phyloP scores from a whole-genome alignment of 768 basidiomycete species.

The Suillus cothurnatus region DNA sequence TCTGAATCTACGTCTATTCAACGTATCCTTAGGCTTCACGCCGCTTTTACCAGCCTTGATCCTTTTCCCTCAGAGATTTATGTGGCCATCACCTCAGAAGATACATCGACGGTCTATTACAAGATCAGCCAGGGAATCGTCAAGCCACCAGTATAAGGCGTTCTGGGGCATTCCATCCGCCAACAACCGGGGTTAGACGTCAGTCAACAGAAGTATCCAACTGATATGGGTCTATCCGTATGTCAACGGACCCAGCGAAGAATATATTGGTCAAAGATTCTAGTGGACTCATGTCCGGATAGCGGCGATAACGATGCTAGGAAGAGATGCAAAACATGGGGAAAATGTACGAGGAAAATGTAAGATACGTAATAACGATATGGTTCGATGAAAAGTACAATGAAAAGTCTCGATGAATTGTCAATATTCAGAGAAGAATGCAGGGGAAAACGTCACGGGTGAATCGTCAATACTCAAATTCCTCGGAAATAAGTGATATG shows the following conservation, averaged over 20 bases:
- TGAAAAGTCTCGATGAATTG: neutral
- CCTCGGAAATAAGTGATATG: slow-evolving; percentile 65
- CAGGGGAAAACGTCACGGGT: neutral
- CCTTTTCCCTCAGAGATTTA: slow-evolving; percentile 49
- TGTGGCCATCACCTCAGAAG: slow-evolving; percentile 72
- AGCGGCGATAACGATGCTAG: neutral
- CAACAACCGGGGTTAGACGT: no score
- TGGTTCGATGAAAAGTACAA: neutral
- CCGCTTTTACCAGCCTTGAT: slow-evolving; percentile 55
- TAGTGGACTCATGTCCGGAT: neutral
- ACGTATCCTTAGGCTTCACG: slow-evolving; percentile 48
- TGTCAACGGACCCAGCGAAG: neutral
- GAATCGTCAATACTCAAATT: slow-evolving; percentile 57
- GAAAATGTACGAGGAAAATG: neutral
- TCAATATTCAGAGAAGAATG: slow-evolving; percentile 45
- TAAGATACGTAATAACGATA: neutral
- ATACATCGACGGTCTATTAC: slow-evolving; percentile 85
- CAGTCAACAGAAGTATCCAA: neutral
- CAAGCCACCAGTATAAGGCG: slow-evolving; percentile 60
- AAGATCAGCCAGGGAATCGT: slow-evolving; percentile 77
- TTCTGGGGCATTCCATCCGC: neutral
- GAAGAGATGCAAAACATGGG: neutral
- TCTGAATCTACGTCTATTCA: neutral
- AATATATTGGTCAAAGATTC: neutral
- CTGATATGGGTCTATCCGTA: neutral